A percentile compares a stretch with the other conserved stretches of the same genome.
These are phyloP conservation scores for Penicillium egyptiacum DNA, from an alignment of 495 filamentous ascomycete genomes.

Conservation along the genomic window DNA sequence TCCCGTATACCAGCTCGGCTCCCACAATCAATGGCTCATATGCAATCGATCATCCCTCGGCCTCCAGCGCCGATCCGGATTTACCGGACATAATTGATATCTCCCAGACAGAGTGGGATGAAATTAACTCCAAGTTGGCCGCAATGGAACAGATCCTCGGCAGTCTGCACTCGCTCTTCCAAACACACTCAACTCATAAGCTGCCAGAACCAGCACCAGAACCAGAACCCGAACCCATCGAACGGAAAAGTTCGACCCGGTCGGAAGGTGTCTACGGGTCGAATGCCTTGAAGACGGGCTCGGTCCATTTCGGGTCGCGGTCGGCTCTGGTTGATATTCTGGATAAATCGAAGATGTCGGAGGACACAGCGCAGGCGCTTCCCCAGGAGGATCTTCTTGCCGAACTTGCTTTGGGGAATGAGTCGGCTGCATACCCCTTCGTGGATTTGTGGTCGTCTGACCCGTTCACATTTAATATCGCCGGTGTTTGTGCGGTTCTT, in stretches of 20 bases:
- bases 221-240: not conserved
- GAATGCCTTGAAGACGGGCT: conserved; percentile 45
- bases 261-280: conserved; percentile 51
- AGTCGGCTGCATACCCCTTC: conserved; percentile 76
- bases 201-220: conserved; percentile 24
- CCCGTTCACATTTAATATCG: conserved; percentile 68
- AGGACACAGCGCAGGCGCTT: conserved; percentile 52
- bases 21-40: conserved; percentile 18
- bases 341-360: conserved; percentile 40
- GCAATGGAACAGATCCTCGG: conserved; percentile 47
- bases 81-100: conserved; percentile 38
- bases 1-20: conserved; percentile 9
- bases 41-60: conserved; percentile 15
- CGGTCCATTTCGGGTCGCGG: conserved; percentile 56
- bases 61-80: conserved; percentile 24
- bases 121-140: conserved; percentile 46
- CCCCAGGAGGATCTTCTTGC: conserved; percentile 76
- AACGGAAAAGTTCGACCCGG: conserved; percentile 23
- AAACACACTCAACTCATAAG: conserved; percentile 32
- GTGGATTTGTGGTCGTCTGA: conserved; percentile 62
- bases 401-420: conserved; percentile 78
- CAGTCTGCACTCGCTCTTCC: conserved; percentile 40
- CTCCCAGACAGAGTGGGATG: conserved; percentile 47
- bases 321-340: conserved; percentile 56
- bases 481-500: conserved; percentile 66